Conservation (phyloP, 2,329 filamentous ascomycete genomes). For the Penicillium sp. region DNA sequence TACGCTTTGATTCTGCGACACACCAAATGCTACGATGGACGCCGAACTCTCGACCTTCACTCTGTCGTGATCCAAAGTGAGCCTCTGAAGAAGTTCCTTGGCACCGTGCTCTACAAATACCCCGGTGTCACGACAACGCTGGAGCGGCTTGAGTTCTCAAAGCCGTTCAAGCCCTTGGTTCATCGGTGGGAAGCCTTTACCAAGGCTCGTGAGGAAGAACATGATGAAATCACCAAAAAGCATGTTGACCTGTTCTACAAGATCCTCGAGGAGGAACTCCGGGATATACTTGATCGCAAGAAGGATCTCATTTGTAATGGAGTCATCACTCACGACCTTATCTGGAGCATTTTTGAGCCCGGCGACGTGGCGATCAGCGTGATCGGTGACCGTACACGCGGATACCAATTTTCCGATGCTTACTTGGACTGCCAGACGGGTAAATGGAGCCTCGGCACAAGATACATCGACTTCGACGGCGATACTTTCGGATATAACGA, state of each 20-base stretch:
- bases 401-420: conserved; percentile 6
- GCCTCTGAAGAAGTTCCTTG: conserved; percentile 57
- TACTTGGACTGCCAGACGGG: conserved; percentile 2
- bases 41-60: conserved; percentile 60
- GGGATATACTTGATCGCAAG: conserved; percentile 50
- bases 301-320: conserved; percentile 54
- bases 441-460: conserved; percentile 4
- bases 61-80: conserved; percentile 65
- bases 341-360: conserved; percentile 41
- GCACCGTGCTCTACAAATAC: conserved; percentile 56
- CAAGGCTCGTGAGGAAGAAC: conserved; percentile 41
- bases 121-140: conserved; percentile 60
- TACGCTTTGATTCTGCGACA: conserved; percentile 62
- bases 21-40: conserved; percentile 56
- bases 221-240: conserved; percentile 46
- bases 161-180: conserved; percentile 63
- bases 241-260: conserved; percentile 51
- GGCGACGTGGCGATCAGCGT: conserved; percentile 18
- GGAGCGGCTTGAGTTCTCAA: conserved; percentile 59
- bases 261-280: conserved; percentile 53
- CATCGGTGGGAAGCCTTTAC: conserved; percentile 60
- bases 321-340: conserved; percentile 53
- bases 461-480: conserved; percentile 24
- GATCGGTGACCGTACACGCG: conserved; percentile 5
- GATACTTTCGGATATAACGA: conserved; percentile 15